Percentiles rank a stretch among this genome's conserved stretches.
Evolutionary conservation across 2,329 filamentous ascomycete species (phyloP).

Genomic region (Apiospora saccharicola): DNA sequence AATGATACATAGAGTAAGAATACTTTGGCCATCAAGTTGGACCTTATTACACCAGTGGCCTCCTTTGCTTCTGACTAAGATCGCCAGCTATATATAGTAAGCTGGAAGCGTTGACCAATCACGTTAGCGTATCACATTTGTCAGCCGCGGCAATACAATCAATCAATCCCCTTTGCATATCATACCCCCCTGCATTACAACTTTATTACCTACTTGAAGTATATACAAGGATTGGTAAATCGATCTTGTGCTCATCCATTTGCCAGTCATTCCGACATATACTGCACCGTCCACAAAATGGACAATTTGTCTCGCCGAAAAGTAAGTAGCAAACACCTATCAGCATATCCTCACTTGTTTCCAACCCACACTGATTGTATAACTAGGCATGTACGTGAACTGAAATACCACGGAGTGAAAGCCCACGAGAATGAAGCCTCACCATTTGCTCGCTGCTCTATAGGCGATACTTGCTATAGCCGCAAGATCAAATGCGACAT

Average conservation of each 20-base stretch:
- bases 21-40: neutral
- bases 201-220: neutral
- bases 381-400: neutral
- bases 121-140: neutral
- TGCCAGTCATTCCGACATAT: neutral
- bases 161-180: neutral
- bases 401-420: too few species aligned
- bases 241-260: neutral
- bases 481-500: constrained; percentile 58
- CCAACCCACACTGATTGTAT: neutral
- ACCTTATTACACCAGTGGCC: neutral
- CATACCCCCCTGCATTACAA: neutral
- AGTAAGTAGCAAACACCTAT: constrained; percentile 27
- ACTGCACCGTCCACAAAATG: constrained; percentile 30
- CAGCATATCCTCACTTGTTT: neutral
- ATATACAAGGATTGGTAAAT: neutral
- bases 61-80: neutral
- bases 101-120: neutral
- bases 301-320: constrained; percentile 40
- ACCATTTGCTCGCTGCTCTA: constrained; percentile 15
- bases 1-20: neutral
- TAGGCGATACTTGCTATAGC: constrained; percentile 52
- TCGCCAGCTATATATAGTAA: neutral
- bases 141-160: neutral
- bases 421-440: neutral